Base-by-base conservation (phyloP, 768 basidiomycete genomes). In the Suillus cothurnatus region DNA sequence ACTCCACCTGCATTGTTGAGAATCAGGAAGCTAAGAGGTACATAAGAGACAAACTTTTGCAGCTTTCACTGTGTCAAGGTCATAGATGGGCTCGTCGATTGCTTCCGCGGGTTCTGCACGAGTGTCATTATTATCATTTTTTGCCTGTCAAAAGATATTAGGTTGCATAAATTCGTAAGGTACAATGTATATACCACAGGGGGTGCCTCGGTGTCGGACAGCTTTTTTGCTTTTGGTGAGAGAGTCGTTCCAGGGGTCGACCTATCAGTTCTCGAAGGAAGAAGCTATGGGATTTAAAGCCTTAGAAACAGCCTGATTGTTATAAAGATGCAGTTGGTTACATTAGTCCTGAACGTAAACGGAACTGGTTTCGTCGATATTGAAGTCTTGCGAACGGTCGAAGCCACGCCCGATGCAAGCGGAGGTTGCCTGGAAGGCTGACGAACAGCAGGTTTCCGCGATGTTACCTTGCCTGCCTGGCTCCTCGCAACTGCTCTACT, bases 1-100 rank as follows among this genome's bases (percentile, higher is more conserved):
- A 53, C 34, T 62, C 61, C 32, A 62, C 55, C 61, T 62, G 23
- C 36, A 58, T 36, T 17, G 36, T 15, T 36, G 34, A 56, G n/a
- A 62, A 53, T 36, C 19, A 59, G 4, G 23, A 36, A 28, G 9
- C 55, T 2, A 19, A 4, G 11, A 31, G 31, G 19, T 56, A 59
- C 26, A 14, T 19, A 34, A n/a, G 26, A 1, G 14, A 56, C 61
- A 38, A n/a, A 62, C 55, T n/a, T 31, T 28, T 12, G 34, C 61
- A 28, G 34, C 31, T n/a, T 62, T 62, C 14, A 62, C 61, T 21
- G 7, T 28, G 12, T 21, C 17, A 26, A 62, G 47, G 34, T 62
- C 61, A 36, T 59, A 62, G 14, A 38, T 39, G 15, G 57, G 23
- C 9, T 58, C 38, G 6, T 58, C 17, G 38, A 19, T 39, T 19